Conservation (phyloP, 495 filamentous ascomycete genomes). For the Penicillium bialowiezense region DNA sequence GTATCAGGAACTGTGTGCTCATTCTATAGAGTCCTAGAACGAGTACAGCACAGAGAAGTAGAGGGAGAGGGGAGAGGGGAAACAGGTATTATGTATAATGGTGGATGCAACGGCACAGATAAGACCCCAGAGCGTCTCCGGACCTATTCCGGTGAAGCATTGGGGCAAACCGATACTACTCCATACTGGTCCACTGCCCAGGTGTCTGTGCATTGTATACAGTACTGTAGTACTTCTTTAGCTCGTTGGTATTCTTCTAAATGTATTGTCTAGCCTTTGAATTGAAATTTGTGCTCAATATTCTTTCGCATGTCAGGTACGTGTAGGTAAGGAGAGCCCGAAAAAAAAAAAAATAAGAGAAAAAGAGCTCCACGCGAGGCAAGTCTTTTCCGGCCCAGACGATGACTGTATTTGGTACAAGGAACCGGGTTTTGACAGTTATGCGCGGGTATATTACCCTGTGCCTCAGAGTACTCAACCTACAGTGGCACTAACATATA, state of each 20-base stretch:
- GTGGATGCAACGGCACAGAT: constrained; percentile 7
- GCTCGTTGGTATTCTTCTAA: too few species aligned
- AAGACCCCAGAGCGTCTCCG: constrained; percentile 6
- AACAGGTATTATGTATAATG: constrained; percentile 4
- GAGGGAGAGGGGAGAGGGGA: background rate
- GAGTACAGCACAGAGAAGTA: constrained; percentile 1
- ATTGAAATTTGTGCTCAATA: too few species aligned
- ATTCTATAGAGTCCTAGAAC: constrained; percentile 11
- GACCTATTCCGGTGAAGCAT: constrained; percentile 11
- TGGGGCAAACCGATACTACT: constrained; percentile 8
- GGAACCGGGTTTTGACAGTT: background rate
- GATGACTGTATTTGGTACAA: too few species aligned
- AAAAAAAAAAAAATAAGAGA: too few species aligned
- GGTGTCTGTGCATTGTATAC: background rate
- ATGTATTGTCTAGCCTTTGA: too few species aligned
- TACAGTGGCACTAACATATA: too few species aligned
- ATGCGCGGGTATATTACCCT: background rate
- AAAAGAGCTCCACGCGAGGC: too few species aligned
- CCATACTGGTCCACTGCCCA: constrained; percentile 1
- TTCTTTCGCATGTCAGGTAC: too few species aligned
- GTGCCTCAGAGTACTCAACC: too few species aligned
- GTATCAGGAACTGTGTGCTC: constrained; percentile 11
- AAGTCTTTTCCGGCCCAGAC: too few species aligned
- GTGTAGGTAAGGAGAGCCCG: too few species aligned
- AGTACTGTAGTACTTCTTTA: background rate